Conservation (phyloP, 257 asterid genomes). For the Fraxinus excelsior region DNA sequence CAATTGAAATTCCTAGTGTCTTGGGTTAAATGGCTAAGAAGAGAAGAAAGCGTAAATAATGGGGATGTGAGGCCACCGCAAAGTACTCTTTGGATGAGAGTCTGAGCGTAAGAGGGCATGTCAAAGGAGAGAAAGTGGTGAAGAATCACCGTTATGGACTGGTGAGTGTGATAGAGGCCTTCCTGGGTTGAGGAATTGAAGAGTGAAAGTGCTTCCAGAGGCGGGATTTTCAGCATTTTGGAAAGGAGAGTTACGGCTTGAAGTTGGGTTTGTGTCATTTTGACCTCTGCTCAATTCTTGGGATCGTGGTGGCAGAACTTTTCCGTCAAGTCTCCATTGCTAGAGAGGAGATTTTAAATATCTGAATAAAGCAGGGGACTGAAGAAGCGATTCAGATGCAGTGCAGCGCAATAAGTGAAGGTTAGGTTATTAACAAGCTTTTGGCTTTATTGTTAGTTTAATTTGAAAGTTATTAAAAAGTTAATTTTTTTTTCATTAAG, state of each 20-base stretch:
- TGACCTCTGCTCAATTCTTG: neutral
- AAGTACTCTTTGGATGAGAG: conserved; percentile 49
- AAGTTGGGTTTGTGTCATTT: conserved; percentile 35
- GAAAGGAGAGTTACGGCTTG: conserved; percentile 43
- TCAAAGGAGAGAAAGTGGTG: conserved; percentile 52
- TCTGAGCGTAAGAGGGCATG: conserved; percentile 47
- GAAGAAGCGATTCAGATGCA: too few relatives aligned
- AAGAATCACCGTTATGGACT: conserved; percentile 50
- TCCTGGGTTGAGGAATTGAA: conserved; percentile 44
- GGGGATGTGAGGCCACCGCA: conserved; percentile 56
- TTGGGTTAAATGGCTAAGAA: conserved; percentile 41
- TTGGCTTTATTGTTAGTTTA: too few relatives aligned
- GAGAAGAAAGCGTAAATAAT: conserved; percentile 48
- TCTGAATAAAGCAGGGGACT: too few relatives aligned
- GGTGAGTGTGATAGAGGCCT: conserved; percentile 51
- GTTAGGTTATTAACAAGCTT: too few relatives aligned
- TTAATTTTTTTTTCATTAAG: too few relatives aligned
- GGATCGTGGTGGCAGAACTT: neutral
- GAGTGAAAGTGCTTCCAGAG: conserved; percentile 53
- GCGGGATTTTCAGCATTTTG: conserved; percentile 61
- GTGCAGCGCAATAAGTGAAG: too few relatives aligned
- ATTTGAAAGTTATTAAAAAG: too few relatives aligned
- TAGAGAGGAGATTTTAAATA: neutral
- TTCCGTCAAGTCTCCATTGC: neutral
- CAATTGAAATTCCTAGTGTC: conserved; percentile 24